Evolutionary conservation across 139 green algal genomes (phyloP), one percentile per base, ranked within the genome.

Genomic region (Chlamydomonas applanata): DNA sequence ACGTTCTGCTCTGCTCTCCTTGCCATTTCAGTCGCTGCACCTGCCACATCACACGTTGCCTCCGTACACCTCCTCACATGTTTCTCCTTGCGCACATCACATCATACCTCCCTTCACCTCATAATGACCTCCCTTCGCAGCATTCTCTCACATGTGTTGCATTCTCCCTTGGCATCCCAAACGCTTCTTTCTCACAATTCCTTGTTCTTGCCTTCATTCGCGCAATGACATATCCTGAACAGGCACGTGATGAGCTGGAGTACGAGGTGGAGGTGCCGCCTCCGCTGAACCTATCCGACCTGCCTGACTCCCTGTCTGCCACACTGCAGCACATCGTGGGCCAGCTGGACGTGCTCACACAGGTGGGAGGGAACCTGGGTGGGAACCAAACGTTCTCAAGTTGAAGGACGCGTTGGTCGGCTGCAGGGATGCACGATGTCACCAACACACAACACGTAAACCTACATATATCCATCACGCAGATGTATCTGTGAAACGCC

Each of bases 341-440:
- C 1, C 88, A 95, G 83, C 79, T 96, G 74, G 86, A 95, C 54
- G 82, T 94, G 69, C 79, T 96, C 57, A 93, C 89, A 20, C 86
- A 66, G 52, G 49, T 74, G 30, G 5, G 52, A 4, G 27, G 85
- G 66, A 81, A 72, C 4, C 27, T 20, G 56, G 19, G 56, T 63
- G 56, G 56, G 16, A 33, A 63, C 16, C 5, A 29, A 33, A 63
- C 16, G 17, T 14, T 17, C 14, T 24, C 46, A 56, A 24, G 46
- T 17, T 56, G 46, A 24, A 56, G 17, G 46, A 17, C 46, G 17
- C 46, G 17, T 17, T 59, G n/a, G n/a, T n/a, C n/a, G n/a, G n/a
- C n/a, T 29, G 56, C 56, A 63, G 9, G 25, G 9, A 63, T 13
- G 56, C 56, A 63, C 56, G 5, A 63, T 9, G 5, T 63, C 24